Evolutionary conservation across 257 asterid genomes (phyloP).

Genomic region (Echium plantagineum): DNA sequence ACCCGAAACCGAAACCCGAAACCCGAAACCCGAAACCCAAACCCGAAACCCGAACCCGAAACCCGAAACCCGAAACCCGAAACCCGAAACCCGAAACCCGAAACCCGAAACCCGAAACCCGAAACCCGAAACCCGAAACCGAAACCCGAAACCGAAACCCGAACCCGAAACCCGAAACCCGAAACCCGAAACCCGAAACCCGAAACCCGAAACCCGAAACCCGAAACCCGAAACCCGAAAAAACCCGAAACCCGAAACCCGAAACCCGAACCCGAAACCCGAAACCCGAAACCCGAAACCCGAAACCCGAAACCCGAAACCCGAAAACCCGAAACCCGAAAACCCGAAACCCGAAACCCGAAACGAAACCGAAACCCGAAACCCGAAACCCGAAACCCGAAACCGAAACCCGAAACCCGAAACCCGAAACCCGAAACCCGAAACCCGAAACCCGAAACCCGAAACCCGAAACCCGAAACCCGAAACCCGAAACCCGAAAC

Average conservation of each 20-base stretch:
- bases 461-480: not conserved
- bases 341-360: too few species aligned
- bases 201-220: not conserved
- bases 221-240: not conserved
- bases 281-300: not conserved
- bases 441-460: not conserved
- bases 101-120: too few species aligned
- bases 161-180: not conserved
- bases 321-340: too few species aligned
- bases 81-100: not conserved
- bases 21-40: not conserved
- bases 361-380: not conserved
- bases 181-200: not conserved
- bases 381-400: not conserved
- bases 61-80: not conserved
- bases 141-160: not conserved
- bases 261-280: not conserved
- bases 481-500: not conserved
- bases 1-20: not conserved
- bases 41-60: not conserved
- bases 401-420: not conserved
- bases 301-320: not conserved
- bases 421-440: not conserved
- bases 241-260: too few species aligned
- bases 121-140: slow-evolving; percentile 1